Evolutionary conservation across 176 grass and related monocot species (phyloP).

Genomic region (Musa troglodytarum): DNA sequence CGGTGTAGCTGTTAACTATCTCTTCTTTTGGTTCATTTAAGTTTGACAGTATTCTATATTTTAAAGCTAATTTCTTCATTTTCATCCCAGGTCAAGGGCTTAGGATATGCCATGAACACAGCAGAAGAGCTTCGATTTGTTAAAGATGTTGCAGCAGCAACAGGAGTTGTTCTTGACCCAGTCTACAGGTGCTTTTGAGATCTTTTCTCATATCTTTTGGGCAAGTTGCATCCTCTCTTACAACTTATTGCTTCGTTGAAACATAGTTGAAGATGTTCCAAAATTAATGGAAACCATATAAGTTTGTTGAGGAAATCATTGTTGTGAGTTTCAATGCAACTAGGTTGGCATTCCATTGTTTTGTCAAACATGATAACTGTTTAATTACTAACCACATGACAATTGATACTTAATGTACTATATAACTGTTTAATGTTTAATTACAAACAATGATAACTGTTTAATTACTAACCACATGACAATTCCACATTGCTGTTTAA

Average conservation of each 20-base stretch:
- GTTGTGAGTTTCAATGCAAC: background rate
- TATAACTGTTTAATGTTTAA: too few species aligned
- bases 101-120: conserved; percentile 97
- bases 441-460: too few species aligned
- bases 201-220: background rate
- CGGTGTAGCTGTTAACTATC: background rate
- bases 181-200: conserved; percentile 65
- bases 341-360: too few species aligned
- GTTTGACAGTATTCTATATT: background rate
- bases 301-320: background rate
- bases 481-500: too few species aligned
- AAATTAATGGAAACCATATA: too few species aligned
- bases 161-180: conserved; percentile 88
- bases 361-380: too few species aligned
- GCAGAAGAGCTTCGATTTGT: conserved; percentile 88
- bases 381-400: too few species aligned
- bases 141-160: conserved; percentile 67
- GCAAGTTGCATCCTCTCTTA: background rate
- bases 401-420: too few species aligned
- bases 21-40: background rate
- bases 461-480: too few species aligned
- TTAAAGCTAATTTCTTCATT: conserved; percentile 8
- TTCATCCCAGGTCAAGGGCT: conserved; percentile 65
- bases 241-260: background rate
- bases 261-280: too few species aligned